These are phyloP conservation scores for Wickerhamomyces alni DNA, from an alignment of 805 yeast species.

Conservation along the genomic window DNA sequence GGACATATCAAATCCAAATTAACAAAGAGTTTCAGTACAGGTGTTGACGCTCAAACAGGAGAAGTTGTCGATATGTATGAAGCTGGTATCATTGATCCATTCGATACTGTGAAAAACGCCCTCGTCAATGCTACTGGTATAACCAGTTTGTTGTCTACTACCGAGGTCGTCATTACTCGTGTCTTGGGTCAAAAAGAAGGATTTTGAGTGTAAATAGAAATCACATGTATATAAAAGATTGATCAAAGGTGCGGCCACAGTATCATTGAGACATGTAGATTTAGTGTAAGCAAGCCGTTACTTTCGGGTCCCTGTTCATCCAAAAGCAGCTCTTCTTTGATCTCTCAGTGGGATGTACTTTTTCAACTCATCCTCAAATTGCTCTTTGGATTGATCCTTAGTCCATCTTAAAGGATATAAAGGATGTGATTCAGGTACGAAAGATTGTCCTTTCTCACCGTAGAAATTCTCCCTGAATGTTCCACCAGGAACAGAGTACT, in stretches of 20 bases:
- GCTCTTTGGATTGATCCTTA: constrained; percentile 6
- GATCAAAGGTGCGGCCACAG: not conserved
- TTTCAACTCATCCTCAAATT: constrained; percentile 18
- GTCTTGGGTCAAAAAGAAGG: constrained; percentile 43
- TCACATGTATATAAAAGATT: not conserved
- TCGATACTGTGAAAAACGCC: constrained; percentile 95
- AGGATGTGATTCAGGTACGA: constrained; percentile 18
- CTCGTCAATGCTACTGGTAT: constrained; percentile 96
- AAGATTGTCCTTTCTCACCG: constrained; percentile 22
- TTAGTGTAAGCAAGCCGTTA: too few relatives aligned
- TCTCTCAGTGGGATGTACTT: constrained; percentile 21
- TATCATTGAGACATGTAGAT: too few relatives aligned
- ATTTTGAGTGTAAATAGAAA: constrained; percentile 9
- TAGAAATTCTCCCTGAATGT: constrained; percentile 32
- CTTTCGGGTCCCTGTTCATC: too few relatives aligned
- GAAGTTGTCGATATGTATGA: constrained; percentile 94
- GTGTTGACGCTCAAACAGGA: constrained; percentile 90
- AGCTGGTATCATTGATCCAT: constrained; percentile 97
- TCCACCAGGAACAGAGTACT: constrained; percentile 31
- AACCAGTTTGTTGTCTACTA: constrained; percentile 93
- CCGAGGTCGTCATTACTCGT: constrained; percentile 97
- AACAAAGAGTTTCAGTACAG: constrained; percentile 73
- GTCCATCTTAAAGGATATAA: constrained; percentile 13
- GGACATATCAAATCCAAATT: constrained; percentile 62
- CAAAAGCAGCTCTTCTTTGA: too few relatives aligned